Conservation (phyloP, 352 stramenopile species). For the Pythium volutum region DNA sequence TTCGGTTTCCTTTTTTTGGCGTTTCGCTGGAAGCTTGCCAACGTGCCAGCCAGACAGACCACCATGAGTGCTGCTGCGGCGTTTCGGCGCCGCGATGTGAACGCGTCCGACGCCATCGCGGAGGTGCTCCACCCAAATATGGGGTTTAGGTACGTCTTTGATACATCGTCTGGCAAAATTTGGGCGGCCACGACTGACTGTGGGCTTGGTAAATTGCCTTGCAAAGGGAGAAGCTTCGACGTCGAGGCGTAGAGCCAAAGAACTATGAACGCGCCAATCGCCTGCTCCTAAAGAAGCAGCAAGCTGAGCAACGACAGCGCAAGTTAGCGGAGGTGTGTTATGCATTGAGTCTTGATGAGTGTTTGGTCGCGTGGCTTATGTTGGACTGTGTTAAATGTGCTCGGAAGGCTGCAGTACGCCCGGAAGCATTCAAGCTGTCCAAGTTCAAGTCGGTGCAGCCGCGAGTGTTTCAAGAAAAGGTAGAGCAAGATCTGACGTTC, state of each 20-base stretch:
- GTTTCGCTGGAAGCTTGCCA: background rate
- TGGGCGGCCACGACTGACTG: background rate
- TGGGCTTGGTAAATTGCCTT: background rate
- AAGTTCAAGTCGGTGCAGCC: constrained; percentile 59
- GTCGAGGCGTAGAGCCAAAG: constrained; percentile 47
- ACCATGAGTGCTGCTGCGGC: constrained; percentile 41
- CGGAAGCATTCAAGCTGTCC: constrained; percentile 60
- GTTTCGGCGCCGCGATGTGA: constrained; percentile 59
- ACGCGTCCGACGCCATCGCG: constrained; percentile 64
- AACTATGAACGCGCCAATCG: constrained; percentile 71
- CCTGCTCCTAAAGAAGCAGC: constrained; percentile 52
- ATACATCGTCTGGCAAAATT: background rate
- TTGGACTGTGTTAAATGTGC: background rate
- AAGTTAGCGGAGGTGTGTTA: constrained; percentile 34
- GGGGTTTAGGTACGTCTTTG: constrained; percentile 37
- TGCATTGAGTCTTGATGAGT: background rate
- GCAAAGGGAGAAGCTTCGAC: constrained; percentile 53
- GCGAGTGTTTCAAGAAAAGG: constrained; percentile 43
- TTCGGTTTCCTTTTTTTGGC: constrained; percentile 10
- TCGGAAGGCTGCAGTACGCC: constrained; percentile 33
- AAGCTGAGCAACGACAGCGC: constrained; percentile 55
- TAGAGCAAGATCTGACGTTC: too few relatives aligned
- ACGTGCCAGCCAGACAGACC: background rate
- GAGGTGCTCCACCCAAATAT: constrained; percentile 63
- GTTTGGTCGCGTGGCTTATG: background rate